Evolutionary conservation across 345 rosid genomes (phyloP).

Genomic region (Raphanus raphanistrum): DNA sequence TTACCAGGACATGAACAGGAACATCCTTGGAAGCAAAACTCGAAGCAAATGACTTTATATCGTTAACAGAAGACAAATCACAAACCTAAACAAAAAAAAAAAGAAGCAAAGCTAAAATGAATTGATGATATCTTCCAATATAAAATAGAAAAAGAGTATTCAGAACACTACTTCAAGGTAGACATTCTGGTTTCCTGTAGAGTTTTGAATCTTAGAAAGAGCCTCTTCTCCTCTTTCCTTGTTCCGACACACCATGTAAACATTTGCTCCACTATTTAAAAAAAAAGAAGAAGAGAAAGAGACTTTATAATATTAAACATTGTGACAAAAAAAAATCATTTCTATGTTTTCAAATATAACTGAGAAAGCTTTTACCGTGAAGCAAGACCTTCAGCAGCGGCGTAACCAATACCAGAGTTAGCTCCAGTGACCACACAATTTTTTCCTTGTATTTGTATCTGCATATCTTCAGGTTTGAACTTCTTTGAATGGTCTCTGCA

Average conservation of each 20-base stretch:
- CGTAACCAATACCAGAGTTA: conserved; percentile 87
- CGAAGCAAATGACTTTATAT: conserved; percentile 75
- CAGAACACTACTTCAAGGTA: conserved; percentile 66
- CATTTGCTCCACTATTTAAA: conserved; percentile 71
- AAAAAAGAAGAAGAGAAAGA: neutral
- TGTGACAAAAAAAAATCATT: neutral
- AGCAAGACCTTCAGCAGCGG: conserved; percentile 91
- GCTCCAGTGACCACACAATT: conserved; percentile 94
- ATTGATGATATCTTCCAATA: neutral
- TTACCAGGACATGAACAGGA: conserved; percentile 81
- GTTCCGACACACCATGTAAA: conserved; percentile 81
- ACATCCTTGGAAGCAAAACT: conserved; percentile 69
- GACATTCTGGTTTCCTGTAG: conserved; percentile 74
- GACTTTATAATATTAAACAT: neutral
- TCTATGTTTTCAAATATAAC: neutral
- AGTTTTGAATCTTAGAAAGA: conserved; percentile 62
- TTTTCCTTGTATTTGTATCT: conserved; percentile 59
- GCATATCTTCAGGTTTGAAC: conserved; percentile 71
- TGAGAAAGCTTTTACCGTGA: conserved; percentile 52
- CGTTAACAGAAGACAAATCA: conserved; percentile 77
- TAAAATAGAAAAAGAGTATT: conserved; percentile 13
- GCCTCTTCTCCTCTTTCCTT: conserved; percentile 87
- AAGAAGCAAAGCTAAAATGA: conserved; percentile 18
- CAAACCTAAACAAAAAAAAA: conserved; percentile 59
- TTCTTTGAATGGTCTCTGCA: conserved; percentile 69